Percentiles rank a stretch among this genome's conserved stretches.
Conservation (phyloP, 345 rosid species). For the Eutrema heterophyllum region DNA sequence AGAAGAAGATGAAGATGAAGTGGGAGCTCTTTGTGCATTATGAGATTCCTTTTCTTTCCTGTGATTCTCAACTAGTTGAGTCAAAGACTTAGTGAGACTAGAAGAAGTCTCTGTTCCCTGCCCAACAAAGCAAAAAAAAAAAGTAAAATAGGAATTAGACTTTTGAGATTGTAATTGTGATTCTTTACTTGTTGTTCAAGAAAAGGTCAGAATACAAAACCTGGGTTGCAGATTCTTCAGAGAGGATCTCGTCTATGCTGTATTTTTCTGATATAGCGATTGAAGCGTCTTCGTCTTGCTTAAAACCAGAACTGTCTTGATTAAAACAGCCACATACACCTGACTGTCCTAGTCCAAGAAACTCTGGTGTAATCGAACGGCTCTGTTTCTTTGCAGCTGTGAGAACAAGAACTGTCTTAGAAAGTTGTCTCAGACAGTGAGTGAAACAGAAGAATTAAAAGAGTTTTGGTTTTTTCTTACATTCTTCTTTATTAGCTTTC, state of each 20-base stretch:
- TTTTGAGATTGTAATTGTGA: not conserved
- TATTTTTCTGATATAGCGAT: conserved; percentile 11
- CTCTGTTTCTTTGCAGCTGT: conserved; percentile 23
- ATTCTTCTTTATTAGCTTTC: not conserved
- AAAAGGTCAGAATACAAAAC: conserved; percentile 2
- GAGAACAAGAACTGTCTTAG: not conserved
- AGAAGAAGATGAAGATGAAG: conserved; percentile 1
- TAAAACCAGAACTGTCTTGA: not conserved
- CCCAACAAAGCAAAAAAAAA: not conserved
- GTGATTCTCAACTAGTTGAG: conserved; percentile 26
- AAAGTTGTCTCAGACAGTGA: not conserved
- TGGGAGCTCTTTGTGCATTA: not conserved
- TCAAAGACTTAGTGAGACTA: conserved; percentile 20
- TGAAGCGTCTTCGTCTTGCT: not conserved
- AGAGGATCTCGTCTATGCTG: conserved; percentile 22
- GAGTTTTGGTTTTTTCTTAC: not conserved
- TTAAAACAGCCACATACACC: conserved; percentile 17
- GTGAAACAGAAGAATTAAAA: not conserved
- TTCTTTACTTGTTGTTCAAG: not conserved
- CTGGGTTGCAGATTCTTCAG: conserved; percentile 23
- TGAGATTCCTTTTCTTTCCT: conserved; percentile 18
- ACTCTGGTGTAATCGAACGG: not conserved
- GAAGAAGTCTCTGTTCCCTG: conserved; percentile 20
- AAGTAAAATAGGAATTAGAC: not conserved
- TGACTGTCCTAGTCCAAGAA: conserved; percentile 12